Evolutionary conservation across 228 moss, liverwort and hornwort genomes (phyloP), one percentile per base, ranked within the genome.

Genomic region (Sphagnum fallax): DNA sequence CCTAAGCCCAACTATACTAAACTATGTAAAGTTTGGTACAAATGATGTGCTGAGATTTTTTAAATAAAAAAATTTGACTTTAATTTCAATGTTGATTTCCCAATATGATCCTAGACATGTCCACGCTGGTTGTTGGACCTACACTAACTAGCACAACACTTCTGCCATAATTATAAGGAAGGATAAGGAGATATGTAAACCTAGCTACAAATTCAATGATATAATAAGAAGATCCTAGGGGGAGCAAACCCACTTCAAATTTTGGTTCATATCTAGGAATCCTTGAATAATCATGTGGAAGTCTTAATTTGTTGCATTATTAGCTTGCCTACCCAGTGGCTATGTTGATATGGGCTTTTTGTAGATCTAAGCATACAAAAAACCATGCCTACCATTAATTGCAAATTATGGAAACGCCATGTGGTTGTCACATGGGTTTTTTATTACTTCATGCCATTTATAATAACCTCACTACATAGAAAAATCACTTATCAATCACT

Each of bases 91-190:
- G 16, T 90, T 87, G 47, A 98, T 87, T 69, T 91, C 91, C 67
- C 91, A 87, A 69, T 98, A 98, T 16, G 97, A 93, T 55, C 97
- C 97, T 75, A 93, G 87, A 67, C 86, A 86, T 6, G 83, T 83
- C 69, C 87, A 75, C 62, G 84, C 84, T 52, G 91, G 97, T 70
- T 93, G 93, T 72, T 93, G 90, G 66, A 98, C 88, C 97, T 98
- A 78, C 69, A 80, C 18, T 4, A 50, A 16, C 61, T 16, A 16
- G 16, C 16, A 16, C 13, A 61, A 61, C 13, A 16, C 13, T 61
- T 13, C 14, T 6, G 60, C 16, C 13, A 61, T 4, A 16, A 4
- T 61, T 61, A 61, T 13, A 61, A 61, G 16, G 16, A 4, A 16
- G 60, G 60, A 61, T 61, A 61, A 4, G 16, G 47, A 6, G 5